Percentiles rank a stretch among this genome's conserved stretches.
Conservation (phyloP, 805 yeast species). For the Suhomyces sp. region DNA sequence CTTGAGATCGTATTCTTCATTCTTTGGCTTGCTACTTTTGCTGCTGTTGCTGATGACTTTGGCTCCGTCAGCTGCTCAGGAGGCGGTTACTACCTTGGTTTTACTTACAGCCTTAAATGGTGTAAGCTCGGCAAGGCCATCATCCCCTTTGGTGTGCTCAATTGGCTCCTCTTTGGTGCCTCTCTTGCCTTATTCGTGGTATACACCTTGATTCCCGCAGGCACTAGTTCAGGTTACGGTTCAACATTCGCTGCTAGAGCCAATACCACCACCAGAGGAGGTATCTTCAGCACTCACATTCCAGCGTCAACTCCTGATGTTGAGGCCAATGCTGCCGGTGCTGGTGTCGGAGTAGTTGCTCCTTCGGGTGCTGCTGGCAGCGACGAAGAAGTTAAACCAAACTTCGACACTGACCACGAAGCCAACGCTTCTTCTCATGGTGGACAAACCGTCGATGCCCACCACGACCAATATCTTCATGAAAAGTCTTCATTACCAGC, state of each 20-base stretch:
- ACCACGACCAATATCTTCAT: too few species aligned
- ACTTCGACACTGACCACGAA: too few species aligned
- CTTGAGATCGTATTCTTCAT: conserved; percentile 17
- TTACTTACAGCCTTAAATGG: conserved; percentile 5
- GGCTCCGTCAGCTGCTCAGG: conserved; percentile 14
- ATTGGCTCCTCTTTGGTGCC: conserved; percentile 20
- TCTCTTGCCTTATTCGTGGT: conserved; percentile 16
- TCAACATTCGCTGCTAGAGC: too few species aligned
- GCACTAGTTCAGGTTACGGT: neutral
- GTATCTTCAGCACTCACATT: conserved; percentile 1
- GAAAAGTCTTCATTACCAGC: too few species aligned
- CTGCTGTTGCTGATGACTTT: conserved; percentile 18
- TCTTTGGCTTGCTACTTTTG: conserved; percentile 26
- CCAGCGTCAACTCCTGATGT: conserved; percentile 1
- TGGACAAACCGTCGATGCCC: too few species aligned
- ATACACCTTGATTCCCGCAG: conserved; percentile 17
- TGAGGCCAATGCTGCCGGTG: conserved; percentile 1
- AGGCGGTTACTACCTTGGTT: conserved; percentile 2
- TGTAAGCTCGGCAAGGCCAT: conserved; percentile 23
- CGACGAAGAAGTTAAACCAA: conserved; percentile 1
- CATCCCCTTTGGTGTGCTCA: conserved; percentile 20
- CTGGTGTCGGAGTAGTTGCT: neutral
- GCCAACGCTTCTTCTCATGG: too few species aligned
- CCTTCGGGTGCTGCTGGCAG: neutral
- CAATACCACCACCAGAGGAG: conserved; percentile 4